These are phyloP conservation scores for Calocera cornea DNA, from an alignment of 768 basidiomycete species.

Conservation along the genomic window DNA sequence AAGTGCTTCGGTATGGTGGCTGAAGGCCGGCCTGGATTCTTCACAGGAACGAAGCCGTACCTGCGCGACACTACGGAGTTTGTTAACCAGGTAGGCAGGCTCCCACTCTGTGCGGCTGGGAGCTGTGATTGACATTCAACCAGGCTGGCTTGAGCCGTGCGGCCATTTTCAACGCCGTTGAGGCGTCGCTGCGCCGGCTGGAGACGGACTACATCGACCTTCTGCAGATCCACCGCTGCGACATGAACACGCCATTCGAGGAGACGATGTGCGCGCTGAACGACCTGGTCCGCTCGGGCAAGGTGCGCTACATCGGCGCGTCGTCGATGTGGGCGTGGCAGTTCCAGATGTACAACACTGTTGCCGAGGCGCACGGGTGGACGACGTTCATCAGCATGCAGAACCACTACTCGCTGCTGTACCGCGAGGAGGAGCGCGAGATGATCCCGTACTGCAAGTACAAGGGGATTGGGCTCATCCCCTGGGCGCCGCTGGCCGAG, in stretches of 20 bases:
- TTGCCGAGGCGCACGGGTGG: conserved; percentile 7
- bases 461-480: conserved; percentile 7
- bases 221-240: conserved; percentile 7
- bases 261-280: conserved; percentile 12
- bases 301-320: conserved; percentile 11
- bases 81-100: conserved; percentile 32
- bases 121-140: too few species aligned
- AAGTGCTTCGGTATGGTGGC: conserved; percentile 20
- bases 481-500: conserved; percentile 11
- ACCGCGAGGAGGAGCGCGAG: conserved; percentile 18
- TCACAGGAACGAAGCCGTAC: not conserved
- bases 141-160: conserved; percentile 39
- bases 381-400: conserved; percentile 18
- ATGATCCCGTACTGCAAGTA: conserved; percentile 13
- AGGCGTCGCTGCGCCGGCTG: conserved; percentile 26
- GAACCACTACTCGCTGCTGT: conserved; percentile 15
- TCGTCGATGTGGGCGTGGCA: conserved; percentile 6
- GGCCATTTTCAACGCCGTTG: conserved; percentile 35
- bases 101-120: too few species aligned
- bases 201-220: conserved; percentile 31
- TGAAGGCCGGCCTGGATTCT: conserved; percentile 1
- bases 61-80: conserved; percentile 13
- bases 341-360: conserved; percentile 15
- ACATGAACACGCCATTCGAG: conserved; percentile 4
- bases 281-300: conserved; percentile 9